Percentiles rank a stretch among this genome's conserved stretches.
phyloP scores from a whole-genome alignment of 202 grass and related monocot genomes.

The Schoenoplectus tabernaemontani region DNA sequence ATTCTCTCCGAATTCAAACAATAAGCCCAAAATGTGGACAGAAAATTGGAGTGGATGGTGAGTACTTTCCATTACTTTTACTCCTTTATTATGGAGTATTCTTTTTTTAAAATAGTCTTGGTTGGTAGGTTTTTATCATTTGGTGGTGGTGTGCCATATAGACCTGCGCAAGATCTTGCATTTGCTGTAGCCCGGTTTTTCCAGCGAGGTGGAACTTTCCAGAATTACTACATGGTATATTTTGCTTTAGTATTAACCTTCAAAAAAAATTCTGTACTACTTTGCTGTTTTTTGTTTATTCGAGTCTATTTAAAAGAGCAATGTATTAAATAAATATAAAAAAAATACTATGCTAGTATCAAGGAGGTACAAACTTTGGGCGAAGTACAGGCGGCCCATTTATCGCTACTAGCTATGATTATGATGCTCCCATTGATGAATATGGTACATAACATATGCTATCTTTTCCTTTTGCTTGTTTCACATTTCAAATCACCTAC shows the following conservation, averaged over 20 bases:
- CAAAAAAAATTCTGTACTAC: not conserved
- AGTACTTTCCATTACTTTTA: not conserved
- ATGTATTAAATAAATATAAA: not conserved
- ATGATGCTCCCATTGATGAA: slow-evolving; percentile 95
- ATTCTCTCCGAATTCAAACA: slow-evolving; percentile 68
- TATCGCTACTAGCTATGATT: slow-evolving; percentile 97
- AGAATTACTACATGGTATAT: slow-evolving; percentile 98
- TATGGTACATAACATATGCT: slow-evolving; percentile 49
- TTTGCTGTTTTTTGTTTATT: not conserved
- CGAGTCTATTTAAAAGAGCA: not conserved
- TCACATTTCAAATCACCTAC: not conserved
- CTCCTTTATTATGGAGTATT: not conserved
- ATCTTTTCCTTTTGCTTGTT: not conserved
- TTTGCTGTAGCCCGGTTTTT: slow-evolving; percentile 92
- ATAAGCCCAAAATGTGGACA: slow-evolving; percentile 92
- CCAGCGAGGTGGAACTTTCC: slow-evolving; percentile 94
- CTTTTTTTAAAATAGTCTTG: not conserved
- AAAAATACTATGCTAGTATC: slow-evolving; percentile 48
- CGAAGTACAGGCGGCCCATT: slow-evolving; percentile 76
- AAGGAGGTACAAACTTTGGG: slow-evolving; percentile 85
- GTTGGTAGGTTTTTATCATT: slow-evolving; percentile 70
- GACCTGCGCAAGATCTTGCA: slow-evolving; percentile 74
- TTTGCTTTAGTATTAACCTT: not conserved
- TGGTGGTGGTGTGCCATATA: slow-evolving; percentile 76
- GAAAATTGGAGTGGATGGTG: slow-evolving; percentile 94